These are phyloP conservation scores for Limonium bicolor DNA, from an alignment of 148 eudicot genomes.

Conservation along the genomic window DNA sequence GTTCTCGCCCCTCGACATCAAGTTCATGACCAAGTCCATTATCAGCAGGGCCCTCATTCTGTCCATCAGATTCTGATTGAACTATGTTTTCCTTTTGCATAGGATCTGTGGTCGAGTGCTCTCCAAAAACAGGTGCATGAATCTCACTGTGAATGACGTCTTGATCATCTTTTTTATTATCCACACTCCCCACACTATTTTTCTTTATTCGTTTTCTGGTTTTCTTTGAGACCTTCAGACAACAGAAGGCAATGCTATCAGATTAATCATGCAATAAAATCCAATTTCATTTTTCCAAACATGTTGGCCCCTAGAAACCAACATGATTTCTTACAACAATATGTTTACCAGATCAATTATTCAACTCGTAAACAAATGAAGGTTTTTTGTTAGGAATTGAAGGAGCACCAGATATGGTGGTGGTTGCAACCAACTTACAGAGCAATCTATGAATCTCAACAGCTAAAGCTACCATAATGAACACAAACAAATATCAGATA, in stretches of 20 bases:
- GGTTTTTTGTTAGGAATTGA: too few relatives aligned
- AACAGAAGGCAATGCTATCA: neutral
- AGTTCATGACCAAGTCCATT: slow-evolving; percentile 14
- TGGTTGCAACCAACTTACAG: too few relatives aligned
- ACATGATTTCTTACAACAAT: too few relatives aligned
- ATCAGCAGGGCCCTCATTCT: slow-evolving; percentile 18
- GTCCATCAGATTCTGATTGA: slow-evolving; percentile 14
- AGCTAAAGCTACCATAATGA: too few relatives aligned
- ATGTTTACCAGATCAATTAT: too few relatives aligned
- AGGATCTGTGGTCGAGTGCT: slow-evolving; percentile 10
- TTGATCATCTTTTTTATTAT: slow-evolving; percentile 22
- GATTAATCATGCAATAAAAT: too few relatives aligned
- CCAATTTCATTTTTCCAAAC: too few relatives aligned
- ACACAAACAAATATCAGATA: too few relatives aligned
- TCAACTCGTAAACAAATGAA: too few relatives aligned
- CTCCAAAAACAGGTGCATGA: slow-evolving; percentile 14
- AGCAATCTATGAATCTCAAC: too few relatives aligned
- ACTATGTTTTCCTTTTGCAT: slow-evolving; percentile 13
- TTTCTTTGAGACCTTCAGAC: slow-evolving; percentile 59
- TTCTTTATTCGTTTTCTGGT: slow-evolving; percentile 47
- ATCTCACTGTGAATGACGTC: slow-evolving; percentile 17
- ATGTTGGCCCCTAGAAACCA: too few relatives aligned
- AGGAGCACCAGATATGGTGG: too few relatives aligned
- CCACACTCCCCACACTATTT: slow-evolving; percentile 22
- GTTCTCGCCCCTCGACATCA: slow-evolving; percentile 17